Percentiles rank a stretch among this genome's conserved stretches.
These are phyloP conservation scores for Jatropha podagrica DNA, from an alignment of 441 rosid genomes.

Conservation along the genomic window DNA sequence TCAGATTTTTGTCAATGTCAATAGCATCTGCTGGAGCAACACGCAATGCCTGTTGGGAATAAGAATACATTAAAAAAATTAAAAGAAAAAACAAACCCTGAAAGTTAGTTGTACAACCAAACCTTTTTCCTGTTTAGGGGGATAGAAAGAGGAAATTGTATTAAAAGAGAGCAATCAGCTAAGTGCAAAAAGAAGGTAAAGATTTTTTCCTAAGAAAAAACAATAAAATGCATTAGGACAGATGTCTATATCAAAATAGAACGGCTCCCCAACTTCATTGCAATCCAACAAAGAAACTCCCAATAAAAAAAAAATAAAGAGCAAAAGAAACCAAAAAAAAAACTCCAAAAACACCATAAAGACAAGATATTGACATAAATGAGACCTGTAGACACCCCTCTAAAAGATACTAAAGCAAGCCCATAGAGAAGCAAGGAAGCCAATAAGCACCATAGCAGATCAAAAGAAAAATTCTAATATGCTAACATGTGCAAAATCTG, in stretches of 20 bases:
- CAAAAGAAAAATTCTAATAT: not conserved
- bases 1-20: constrained; percentile 63
- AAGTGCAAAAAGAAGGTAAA: not conserved
- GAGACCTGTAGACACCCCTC: not conserved
- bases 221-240: not conserved
- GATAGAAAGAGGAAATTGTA: not conserved
- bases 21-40: constrained; percentile 56
- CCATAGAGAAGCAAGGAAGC: not conserved
- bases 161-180: not conserved
- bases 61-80: not conserved
- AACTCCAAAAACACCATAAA: not conserved
- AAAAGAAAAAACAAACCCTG: too few relatives aligned
- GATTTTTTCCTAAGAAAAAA: not conserved
- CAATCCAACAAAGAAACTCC: not conserved
- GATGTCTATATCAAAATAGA: not conserved
- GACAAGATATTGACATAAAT: not conserved
- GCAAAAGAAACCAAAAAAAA: not conserved
- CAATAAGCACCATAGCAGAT: not conserved
- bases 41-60: constrained; percentile 58
- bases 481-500: not conserved
- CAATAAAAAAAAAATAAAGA: not conserved
- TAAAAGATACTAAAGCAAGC: not conserved
- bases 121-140: not conserved
- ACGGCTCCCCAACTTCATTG: not conserved
- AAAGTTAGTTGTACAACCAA: not conserved